Base-by-base conservation (phyloP, 306 rosid genomes). In the Rosa chinensis region DNA sequence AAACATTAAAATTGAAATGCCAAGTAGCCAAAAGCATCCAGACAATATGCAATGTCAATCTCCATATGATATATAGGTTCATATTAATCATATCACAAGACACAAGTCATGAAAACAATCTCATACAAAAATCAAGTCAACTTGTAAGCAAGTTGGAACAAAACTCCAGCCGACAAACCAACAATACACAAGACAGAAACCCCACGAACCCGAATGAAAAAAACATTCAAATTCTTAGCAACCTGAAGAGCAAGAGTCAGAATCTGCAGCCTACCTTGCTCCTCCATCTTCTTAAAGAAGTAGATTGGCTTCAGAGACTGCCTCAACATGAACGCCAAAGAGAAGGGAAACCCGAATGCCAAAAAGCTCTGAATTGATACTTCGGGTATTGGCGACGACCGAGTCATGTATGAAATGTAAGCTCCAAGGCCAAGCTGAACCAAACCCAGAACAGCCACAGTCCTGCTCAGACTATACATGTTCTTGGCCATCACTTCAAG, bases 341-440 rank as follows among this genome's bases (percentile, higher is more conserved):
- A 79, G 56, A 91, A 86, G 0, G 98, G 92, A 48, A 92, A 90
- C 35, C 96, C 97, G 56, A 95, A 91, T 18, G 97, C 97, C 80
- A 86, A 11, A 1, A 92, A 71, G 80, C 96, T 89, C 79, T 91
- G 95, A 43, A 85, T 81, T 1, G 90, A 86, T n/a, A 86, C 93
- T 80, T 83, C 94, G 0, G 78, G 10, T 4, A 87, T 35, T 0
- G 92, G 88, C 0, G 90, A 75, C 2, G 86, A 75, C 18, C 81
- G 78, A 0, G 91, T 86, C 0, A 67, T 13, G 78, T 91, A 87
- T 0, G 89, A 79, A 43, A 91, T 79, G 98, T 97, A 95, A 67
- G 92, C 98, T 67, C 99, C 98, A 1, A 90, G 40, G 1, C 88
- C 90, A 0, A 95, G 92, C 32, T 95, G 98, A 48, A 79, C 32